Conservation (phyloP, 306 rosid genomes). For the Gastrolobium bilobum region DNA sequence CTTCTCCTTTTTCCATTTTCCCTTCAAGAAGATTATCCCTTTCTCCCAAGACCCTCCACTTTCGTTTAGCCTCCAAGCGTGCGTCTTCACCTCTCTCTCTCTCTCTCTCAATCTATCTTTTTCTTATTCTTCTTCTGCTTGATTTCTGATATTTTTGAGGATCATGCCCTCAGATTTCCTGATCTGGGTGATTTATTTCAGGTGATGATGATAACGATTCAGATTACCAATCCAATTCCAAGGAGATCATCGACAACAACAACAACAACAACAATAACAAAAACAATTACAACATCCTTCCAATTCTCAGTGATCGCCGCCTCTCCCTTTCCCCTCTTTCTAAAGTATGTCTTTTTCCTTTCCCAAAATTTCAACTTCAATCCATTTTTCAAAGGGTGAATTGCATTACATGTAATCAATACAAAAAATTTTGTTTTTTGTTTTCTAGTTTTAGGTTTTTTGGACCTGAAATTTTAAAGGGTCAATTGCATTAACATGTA, state of each 20-base stretch:
- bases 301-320: constrained; percentile 65
- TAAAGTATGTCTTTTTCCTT: constrained; percentile 56
- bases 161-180: constrained; percentile 2
- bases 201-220: constrained; percentile 70
- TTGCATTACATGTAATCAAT: not conserved
- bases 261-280: not conserved
- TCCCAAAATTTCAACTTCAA: not conserved
- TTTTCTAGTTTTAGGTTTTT: not conserved
- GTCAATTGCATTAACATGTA: not conserved
- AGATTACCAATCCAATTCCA: constrained; percentile 60
- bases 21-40: constrained; percentile 46
- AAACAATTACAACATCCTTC: constrained; percentile 45
- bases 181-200: constrained; percentile 38
- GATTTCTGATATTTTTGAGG: not conserved
- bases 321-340: constrained; percentile 87
- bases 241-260: constrained; percentile 46
- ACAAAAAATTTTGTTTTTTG: not conserved
- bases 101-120: not conserved
- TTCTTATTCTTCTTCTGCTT: not conserved
- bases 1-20: constrained; percentile 60
- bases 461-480: not conserved
- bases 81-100: constrained; percentile 44
- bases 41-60: constrained; percentile 52
- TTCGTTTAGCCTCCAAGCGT: constrained; percentile 75
- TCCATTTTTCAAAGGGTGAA: not conserved